Conservation (phyloP, 805 yeast genomes). For the Myxozyma vanderwaltii region DNA sequence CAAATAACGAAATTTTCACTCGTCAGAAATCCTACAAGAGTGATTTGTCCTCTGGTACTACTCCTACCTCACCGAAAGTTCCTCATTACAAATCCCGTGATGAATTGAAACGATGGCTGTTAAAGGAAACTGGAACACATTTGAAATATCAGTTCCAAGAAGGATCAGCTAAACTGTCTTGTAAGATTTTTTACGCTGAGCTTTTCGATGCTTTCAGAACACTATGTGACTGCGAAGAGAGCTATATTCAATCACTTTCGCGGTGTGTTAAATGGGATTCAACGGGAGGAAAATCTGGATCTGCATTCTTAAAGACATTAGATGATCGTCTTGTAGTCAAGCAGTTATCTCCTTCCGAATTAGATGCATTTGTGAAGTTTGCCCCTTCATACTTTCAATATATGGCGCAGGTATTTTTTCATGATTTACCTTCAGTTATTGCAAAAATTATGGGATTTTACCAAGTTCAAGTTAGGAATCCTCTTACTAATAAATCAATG, state of each 20-base stretch:
- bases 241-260: constrained; percentile 84
- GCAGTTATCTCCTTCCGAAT: constrained; percentile 81
- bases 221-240: constrained; percentile 74
- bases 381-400: constrained; percentile 97
- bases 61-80: constrained; percentile 12
- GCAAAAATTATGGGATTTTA: constrained; percentile 96
- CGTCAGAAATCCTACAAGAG: constrained; percentile 1
- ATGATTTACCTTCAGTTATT: constrained; percentile 89
- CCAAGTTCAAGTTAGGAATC: constrained; percentile 84
- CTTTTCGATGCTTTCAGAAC: constrained; percentile 93
- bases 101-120: constrained; percentile 65
- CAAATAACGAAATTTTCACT: constrained; percentile 18
- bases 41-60: constrained; percentile 2
- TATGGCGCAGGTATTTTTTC: constrained; percentile 92
- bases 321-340: constrained; percentile 89
- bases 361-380: constrained; percentile 90
- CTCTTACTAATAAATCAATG: constrained; percentile 71
- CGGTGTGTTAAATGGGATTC: constrained; percentile 96
- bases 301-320: constrained; percentile 86
- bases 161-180: constrained; percentile 77
- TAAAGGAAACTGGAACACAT: constrained; percentile 84
- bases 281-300: constrained; percentile 95
- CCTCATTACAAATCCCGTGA: constrained; percentile 11
- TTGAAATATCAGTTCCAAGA: constrained; percentile 89
- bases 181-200: constrained; percentile 93